These are phyloP conservation scores for Cynara cardunculus DNA, from an alignment of 129 eudicot genomes.

Conservation along the genomic window DNA sequence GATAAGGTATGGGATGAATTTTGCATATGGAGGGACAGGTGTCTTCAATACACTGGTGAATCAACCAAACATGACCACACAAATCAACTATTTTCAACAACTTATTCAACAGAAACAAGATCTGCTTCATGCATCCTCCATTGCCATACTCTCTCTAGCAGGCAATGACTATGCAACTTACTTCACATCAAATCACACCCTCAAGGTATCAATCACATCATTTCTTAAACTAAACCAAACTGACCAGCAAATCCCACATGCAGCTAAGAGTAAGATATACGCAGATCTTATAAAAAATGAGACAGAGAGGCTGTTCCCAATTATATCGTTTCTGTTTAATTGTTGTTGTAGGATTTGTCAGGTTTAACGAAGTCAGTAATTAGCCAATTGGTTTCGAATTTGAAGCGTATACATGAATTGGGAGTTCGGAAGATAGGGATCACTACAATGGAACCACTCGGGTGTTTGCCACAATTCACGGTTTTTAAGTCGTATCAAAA, in stretches of 20 bases:
- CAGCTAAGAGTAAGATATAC: no score
- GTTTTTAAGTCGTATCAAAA: conserved; percentile 28
- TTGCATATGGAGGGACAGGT: conserved; percentile 90
- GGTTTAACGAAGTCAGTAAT: conserved; percentile 43
- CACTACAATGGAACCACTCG: conserved; percentile 55
- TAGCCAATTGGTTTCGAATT: conserved; percentile 40
- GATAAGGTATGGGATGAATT: conserved; percentile 51
- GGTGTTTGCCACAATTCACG: conserved; percentile 61
- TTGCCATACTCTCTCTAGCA: conserved; percentile 56
- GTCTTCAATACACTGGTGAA: conserved; percentile 58
- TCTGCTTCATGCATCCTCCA: conserved; percentile 38
- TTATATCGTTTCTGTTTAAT: neutral
- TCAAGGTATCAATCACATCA: conserved; percentile 33
- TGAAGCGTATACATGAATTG: conserved; percentile 39
- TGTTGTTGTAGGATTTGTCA: conserved; percentile 29
- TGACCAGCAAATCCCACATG: neutral
- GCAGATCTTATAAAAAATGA: neutral
- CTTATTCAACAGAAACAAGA: conserved; percentile 33
- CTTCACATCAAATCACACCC: conserved; percentile 43
- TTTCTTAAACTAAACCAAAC: neutral
- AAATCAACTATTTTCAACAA: conserved; percentile 54
- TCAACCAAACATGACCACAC: conserved; percentile 78
- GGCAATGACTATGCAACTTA: conserved; percentile 77
- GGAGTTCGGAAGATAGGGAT: conserved; percentile 57
- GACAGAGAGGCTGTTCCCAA: neutral